Evolutionary conservation across 306 rosid species (phyloP).

Genomic region (Cajanus cajan): DNA sequence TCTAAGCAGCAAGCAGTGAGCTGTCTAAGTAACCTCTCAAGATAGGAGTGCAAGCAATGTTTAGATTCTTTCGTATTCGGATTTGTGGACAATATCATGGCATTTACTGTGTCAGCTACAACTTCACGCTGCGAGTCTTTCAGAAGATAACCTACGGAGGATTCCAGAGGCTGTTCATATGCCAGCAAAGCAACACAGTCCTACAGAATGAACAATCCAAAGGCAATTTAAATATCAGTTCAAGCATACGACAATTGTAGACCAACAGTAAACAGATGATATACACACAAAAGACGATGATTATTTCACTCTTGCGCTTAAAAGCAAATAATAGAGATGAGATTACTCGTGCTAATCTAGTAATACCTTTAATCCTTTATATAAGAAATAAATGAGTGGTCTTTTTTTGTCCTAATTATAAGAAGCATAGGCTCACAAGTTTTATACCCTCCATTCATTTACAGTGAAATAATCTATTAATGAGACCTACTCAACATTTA

Average conservation of each 20-base stretch:
- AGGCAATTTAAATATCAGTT: background rate
- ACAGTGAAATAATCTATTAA: too few relatives aligned
- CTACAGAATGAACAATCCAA: conserved; percentile 40
- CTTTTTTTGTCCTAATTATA: too few relatives aligned
- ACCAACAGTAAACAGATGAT: background rate
- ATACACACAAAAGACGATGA: background rate
- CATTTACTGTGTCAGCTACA: conserved; percentile 89
- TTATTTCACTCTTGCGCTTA: background rate
- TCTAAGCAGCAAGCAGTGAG: conserved; percentile 87
- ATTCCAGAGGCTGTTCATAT: conserved; percentile 74
- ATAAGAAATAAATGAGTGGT: too few relatives aligned
- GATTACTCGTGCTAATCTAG: background rate
- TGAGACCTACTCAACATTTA: too few relatives aligned
- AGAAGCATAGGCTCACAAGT: too few relatives aligned
- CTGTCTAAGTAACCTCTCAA: conserved; percentile 84
- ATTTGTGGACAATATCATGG: conserved; percentile 84
- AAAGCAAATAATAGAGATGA: background rate
- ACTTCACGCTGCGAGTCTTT: conserved; percentile 84
- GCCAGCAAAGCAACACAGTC: conserved; percentile 96
- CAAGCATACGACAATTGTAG: background rate
- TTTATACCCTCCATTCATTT: too few relatives aligned
- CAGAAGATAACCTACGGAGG: conserved; percentile 83
- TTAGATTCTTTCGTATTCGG: conserved; percentile 66
- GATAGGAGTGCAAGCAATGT: conserved; percentile 66
- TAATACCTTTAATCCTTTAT: too few relatives aligned